Percentiles rank a stretch among this genome's conserved stretches.
phyloP scores from a whole-genome alignment of 202 grass and related monocot genomes.

The Musa balbisiana region DNA sequence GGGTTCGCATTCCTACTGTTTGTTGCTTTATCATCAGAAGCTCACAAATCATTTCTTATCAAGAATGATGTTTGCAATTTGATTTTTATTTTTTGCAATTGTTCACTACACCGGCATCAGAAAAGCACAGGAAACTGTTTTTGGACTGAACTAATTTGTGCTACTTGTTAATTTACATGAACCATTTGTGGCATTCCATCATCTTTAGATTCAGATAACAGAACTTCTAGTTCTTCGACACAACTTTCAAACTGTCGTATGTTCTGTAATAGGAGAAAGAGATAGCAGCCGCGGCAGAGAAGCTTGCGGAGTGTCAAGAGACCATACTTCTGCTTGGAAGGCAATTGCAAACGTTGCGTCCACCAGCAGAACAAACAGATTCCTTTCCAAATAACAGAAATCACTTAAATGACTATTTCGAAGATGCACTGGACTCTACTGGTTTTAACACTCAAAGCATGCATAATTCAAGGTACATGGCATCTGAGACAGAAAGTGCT shows the following conservation, averaged over 20 bases:
- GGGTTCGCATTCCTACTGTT: too few species aligned
- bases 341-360: conserved; percentile 82
- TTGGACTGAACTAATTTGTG: too few species aligned
- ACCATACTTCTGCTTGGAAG: conserved; percentile 79
- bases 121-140: too few species aligned
- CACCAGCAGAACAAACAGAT: conserved; percentile 45
- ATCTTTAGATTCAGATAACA: too few species aligned
- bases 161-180: too few species aligned
- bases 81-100: too few species aligned
- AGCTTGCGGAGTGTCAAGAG: conserved; percentile 91
- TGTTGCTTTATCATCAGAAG: too few species aligned
- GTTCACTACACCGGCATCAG: too few species aligned
- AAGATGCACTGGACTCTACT: conserved; percentile 38
- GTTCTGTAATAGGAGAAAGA: conserved; percentile 50
- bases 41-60: too few species aligned
- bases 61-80: too few species aligned
- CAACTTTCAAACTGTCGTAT: background rate
- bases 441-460: conserved; percentile 11
- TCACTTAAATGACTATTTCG: conserved; percentile 45
- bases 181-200: too few species aligned
- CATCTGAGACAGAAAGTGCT: conserved; percentile 29
- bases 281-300: conserved; percentile 80
- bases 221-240: background rate
- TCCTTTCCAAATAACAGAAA: conserved; percentile 39
- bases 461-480: conserved; percentile 31